A percentile compares a stretch with the other conserved stretches of the same genome.
phyloP scores from a whole-genome alignment of 306 rosid genomes.

The Coriaria nepalensis region DNA sequence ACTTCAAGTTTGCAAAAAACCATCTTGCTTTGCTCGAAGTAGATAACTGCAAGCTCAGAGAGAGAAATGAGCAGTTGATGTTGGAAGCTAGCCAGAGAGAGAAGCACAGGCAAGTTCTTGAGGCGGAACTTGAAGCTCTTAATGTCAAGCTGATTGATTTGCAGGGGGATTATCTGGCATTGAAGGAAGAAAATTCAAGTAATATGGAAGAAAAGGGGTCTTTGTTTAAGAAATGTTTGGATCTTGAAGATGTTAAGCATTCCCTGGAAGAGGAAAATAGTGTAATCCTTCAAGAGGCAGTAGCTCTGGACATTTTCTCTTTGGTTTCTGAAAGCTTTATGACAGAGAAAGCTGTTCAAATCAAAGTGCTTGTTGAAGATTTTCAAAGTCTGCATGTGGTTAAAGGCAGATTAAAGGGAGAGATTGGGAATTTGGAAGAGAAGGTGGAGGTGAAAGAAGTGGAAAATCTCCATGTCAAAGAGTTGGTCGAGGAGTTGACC shows the following conservation, averaged over 20 bases:
- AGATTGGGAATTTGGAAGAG: constrained; percentile 36
- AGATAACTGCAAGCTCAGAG: constrained; percentile 48
- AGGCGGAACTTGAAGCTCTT: constrained; percentile 34
- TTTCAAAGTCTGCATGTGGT: constrained; percentile 26
- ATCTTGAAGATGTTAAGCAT: constrained; percentile 40
- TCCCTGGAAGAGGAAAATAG: constrained; percentile 40
- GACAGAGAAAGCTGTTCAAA: constrained; percentile 47
- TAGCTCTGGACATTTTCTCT: constrained; percentile 38
- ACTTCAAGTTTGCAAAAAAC: constrained; percentile 31
- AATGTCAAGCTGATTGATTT: constrained; percentile 36
- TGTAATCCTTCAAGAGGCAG: constrained; percentile 41
- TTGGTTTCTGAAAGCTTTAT: constrained; percentile 49
- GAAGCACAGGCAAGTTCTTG: constrained; percentile 33
- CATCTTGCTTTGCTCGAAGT: constrained; percentile 32
- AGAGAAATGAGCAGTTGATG: constrained; percentile 38
- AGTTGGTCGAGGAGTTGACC: constrained; percentile 33
- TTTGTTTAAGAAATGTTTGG: constrained; percentile 33
- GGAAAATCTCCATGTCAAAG: constrained; percentile 41
- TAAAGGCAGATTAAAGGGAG: constrained; percentile 41
- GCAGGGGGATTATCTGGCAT: constrained; percentile 26
- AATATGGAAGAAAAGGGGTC: constrained; percentile 48
- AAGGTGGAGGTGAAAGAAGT: constrained; percentile 38
- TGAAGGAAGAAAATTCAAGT: constrained; percentile 47
- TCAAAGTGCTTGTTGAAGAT: constrained; percentile 37
- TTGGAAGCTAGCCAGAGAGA: constrained; percentile 41